Base-by-base conservation (phyloP, 768 basidiomycete genomes). In the Coprinopsis strossmayeri region DNA sequence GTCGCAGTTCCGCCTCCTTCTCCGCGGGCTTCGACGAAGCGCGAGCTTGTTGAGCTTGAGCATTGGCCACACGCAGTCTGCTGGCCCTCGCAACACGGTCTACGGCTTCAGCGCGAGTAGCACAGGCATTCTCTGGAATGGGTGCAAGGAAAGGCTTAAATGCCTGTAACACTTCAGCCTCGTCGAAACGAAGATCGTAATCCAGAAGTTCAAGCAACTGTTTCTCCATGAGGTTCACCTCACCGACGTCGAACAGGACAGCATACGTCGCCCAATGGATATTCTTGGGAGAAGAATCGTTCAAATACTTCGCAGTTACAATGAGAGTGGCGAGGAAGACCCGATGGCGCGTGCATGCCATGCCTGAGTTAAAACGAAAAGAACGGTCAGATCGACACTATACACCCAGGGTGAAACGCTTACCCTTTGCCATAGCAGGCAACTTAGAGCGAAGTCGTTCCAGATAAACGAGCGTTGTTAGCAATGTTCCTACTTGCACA, bases 181-280 rank as follows among this genome's bases (percentile, higher is more conserved):
- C 95, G 56, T 81, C 77, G 63, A 97, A 91, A 41, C 90, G 82
- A 49, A 99, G 81, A 64, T 97, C 85, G 63, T 88, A 94, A 69
- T 95, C 89, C 57, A 99, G 82, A 50, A 98, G 73, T 64, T 78
- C 86, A 46, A 99, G 81, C 24, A 99, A 79, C 68, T 99, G 92
- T 69, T 84, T 88, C 71, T 99, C 95, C 95, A 98, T 98, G 53
- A 94, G 75, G 66, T 94, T 96, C 65, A 97, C 82, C 69, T 91
- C 88, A 10, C 71, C 65, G 44, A 81, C 68, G 61, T 87, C 82
- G 69, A 91, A 94, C 54, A 88, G 59, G 35, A 72, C 69, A 15
- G 83, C 85, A 63, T 92, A 90, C 41, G 69, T 68, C 48, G 84
- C 79, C 95, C 95, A 99, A 71, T 96, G 89, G 63, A 77, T 77